Conservation (phyloP, 306 rosid genomes). For the Dryas octopetala region DNA sequence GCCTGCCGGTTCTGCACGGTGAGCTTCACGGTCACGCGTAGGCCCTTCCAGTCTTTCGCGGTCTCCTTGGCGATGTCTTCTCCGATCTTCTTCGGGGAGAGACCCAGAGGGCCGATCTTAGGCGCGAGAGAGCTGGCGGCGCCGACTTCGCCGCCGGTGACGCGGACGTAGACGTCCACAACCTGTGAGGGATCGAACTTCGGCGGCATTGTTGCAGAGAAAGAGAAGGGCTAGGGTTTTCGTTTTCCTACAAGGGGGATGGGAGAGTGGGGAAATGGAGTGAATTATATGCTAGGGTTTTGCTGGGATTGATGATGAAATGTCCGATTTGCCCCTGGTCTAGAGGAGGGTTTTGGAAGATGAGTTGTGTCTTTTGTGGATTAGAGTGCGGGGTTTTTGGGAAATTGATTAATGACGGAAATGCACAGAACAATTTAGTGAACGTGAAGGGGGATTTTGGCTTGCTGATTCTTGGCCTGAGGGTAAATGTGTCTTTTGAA, state of each 20-base stretch:
- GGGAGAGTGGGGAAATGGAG: neutral
- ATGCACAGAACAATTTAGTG: too few relatives aligned
- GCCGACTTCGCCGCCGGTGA: slow-evolving; percentile 93
- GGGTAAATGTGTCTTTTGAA: too few relatives aligned
- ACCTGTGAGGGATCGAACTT: slow-evolving; percentile 88
- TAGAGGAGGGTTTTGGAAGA: neutral
- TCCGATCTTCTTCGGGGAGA: slow-evolving; percentile 90
- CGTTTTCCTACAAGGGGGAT: neutral
- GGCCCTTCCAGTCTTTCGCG: slow-evolving; percentile 94
- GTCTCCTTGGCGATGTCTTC: slow-evolving; percentile 95
- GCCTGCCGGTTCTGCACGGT: slow-evolving; percentile 97
- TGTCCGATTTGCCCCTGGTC: neutral
- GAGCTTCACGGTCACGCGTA: slow-evolving; percentile 82
- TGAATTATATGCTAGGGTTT: slow-evolving; percentile 29
- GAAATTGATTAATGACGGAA: too few relatives aligned
- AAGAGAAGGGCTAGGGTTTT: slow-evolving; percentile 19
- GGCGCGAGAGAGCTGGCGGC: slow-evolving; percentile 95
- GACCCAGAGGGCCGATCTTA: slow-evolving; percentile 92
- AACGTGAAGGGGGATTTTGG: too few relatives aligned
- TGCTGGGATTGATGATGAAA: neutral
- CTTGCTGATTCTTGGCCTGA: too few relatives aligned
- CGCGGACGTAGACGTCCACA: slow-evolving; percentile 81
- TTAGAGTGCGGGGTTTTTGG: too few relatives aligned
- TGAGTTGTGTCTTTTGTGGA: neutral
- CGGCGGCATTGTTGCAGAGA: slow-evolving; percentile 65